phyloP scores from a whole-genome alignment of 495 filamentous ascomycete genomes.

The Poronia punctata region DNA sequence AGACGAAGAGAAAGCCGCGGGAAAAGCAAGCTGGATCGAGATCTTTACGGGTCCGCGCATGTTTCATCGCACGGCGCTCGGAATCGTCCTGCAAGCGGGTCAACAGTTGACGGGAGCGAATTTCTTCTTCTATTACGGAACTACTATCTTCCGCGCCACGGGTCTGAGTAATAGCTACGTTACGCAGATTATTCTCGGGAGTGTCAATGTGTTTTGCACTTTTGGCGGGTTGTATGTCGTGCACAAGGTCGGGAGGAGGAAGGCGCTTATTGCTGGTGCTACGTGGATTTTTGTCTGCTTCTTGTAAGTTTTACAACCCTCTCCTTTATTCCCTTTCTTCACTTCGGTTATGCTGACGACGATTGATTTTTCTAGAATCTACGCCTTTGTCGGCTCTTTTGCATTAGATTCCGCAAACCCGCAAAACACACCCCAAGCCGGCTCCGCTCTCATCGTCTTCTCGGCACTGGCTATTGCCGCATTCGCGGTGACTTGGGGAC shows the following conservation, averaged over 20 bases:
- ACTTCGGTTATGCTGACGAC: too few species aligned
- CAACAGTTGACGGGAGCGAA: conserved; percentile 58
- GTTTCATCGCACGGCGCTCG: conserved; percentile 64
- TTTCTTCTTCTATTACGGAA: conserved; percentile 52
- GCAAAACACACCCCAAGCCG: conserved; percentile 49
- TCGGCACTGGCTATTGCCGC: conserved; percentile 65
- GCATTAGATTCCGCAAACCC: conserved; percentile 42
- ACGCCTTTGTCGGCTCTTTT: conserved; percentile 59
- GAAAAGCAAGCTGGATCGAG: conserved; percentile 54
- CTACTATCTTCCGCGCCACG: conserved; percentile 55
- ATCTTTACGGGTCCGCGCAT: conserved; percentile 66
- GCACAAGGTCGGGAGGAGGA: conserved; percentile 61
- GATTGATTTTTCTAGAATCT: too few species aligned
- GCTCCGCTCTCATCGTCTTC: conserved; percentile 70
- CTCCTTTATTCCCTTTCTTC: too few species aligned
- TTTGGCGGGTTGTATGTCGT: conserved; percentile 62
- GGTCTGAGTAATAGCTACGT: conserved; percentile 58
- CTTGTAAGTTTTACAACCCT: conserved; percentile 43
- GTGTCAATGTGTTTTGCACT: conserved; percentile 63
- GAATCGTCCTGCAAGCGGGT: conserved; percentile 62
- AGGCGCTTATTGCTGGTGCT: conserved; percentile 58
- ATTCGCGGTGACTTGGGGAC: conserved; percentile 72
- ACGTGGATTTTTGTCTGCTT: conserved; percentile 63
- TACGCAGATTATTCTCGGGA: conserved; percentile 61
- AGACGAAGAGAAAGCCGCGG: conserved; percentile 52